phyloP scores from a whole-genome alignment of 202 grass and related monocot genomes.

The Digitaria exilis region DNA sequence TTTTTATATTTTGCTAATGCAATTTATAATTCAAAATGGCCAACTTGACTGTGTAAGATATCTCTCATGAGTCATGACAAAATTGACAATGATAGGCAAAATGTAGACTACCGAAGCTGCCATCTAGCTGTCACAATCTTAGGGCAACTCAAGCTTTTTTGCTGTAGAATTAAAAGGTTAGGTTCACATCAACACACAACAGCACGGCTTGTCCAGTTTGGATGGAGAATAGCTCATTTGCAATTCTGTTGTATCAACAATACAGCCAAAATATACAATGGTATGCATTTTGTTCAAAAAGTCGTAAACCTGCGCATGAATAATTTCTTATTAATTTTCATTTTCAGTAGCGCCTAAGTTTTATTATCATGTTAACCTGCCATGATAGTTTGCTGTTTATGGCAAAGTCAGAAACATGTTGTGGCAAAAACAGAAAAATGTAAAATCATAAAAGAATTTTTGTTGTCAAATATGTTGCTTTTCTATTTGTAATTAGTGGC shows the following conservation, averaged over 20 bases:
- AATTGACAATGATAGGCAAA: not conserved
- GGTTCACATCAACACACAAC: not conserved
- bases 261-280: not conserved
- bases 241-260: not conserved
- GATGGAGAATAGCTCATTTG: not conserved
- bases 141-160: not conserved
- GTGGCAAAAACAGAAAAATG: not conserved
- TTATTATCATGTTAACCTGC: not conserved
- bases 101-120: not conserved
- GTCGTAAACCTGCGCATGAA: not conserved
- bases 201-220: not conserved
- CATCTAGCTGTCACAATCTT: not conserved
- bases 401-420: not conserved
- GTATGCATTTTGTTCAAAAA: not conserved
- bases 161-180: not conserved
- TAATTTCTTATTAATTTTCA: not conserved
- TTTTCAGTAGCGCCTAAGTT: not conserved
- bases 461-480: not conserved
- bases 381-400: not conserved
- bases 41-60: not conserved
- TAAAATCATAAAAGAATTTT: not conserved
- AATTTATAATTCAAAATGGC: not conserved
- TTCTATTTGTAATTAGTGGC: not conserved
- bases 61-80: not conserved
- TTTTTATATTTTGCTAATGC: not conserved